phyloP scores from a whole-genome alignment of 441 rosid species.

The Brassica balearica region DNA sequence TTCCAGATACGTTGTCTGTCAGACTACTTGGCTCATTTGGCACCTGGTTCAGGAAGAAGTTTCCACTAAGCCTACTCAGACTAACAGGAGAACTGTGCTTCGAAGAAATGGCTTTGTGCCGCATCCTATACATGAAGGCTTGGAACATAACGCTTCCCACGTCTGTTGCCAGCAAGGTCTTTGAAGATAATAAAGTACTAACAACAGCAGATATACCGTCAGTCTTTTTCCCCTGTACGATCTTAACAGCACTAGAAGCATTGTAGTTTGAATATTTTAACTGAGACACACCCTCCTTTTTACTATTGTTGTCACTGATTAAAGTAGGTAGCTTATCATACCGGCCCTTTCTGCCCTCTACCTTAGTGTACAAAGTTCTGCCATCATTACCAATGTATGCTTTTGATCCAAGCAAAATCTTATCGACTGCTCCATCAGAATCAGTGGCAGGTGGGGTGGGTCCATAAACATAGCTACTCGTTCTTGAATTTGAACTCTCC shows the following conservation, averaged over 20 bases:
- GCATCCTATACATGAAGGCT: constrained; percentile 92
- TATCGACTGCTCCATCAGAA: constrained; percentile 72
- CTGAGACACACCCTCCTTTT: constrained; percentile 55
- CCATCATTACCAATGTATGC: constrained; percentile 53
- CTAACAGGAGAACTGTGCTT: constrained; percentile 55
- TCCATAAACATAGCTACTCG: constrained; percentile 78
- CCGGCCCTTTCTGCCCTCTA: constrained; percentile 67
- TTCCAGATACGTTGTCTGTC: constrained; percentile 81
- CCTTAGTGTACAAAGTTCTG: constrained; percentile 62
- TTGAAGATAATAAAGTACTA: constrained; percentile 60
- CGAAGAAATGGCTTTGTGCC: constrained; percentile 72
- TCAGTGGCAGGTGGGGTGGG: constrained; percentile 86
- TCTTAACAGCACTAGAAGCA: constrained; percentile 62
- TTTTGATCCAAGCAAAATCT: constrained; percentile 63
- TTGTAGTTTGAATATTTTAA: constrained; percentile 65
- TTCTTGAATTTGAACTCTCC: constrained; percentile 79
- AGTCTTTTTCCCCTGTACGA: constrained; percentile 57
- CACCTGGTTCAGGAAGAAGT: constrained; percentile 68
- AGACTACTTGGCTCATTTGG: constrained; percentile 81
- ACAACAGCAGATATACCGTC: constrained; percentile 66
- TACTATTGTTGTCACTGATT: constrained; percentile 52
- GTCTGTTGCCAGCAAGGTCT: constrained; percentile 86
- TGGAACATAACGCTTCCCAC: constrained; percentile 91
- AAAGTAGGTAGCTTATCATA: constrained; percentile 53
- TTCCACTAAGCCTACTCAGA: constrained; percentile 69